Base-by-base conservation (phyloP, 805 yeast genomes). In the Grigorovia yakushimaensis region DNA sequence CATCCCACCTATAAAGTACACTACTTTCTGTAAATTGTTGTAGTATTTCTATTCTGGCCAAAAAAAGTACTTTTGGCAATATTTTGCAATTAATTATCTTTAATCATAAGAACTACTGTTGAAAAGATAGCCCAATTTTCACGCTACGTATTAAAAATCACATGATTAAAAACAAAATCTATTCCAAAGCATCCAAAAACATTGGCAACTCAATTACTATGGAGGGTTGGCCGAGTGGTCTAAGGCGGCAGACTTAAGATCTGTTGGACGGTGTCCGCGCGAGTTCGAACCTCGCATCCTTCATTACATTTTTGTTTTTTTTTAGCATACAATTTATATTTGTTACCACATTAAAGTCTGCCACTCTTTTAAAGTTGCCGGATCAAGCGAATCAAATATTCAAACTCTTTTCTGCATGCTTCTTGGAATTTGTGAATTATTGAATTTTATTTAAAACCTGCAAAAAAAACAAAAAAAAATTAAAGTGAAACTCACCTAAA, bases 171-270 rank as follows among this genome's bases (percentile, higher is more conserved):
- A n/a, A n/a, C n/a, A n/a, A n/a, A 23, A 41, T 18, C 35, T 2
- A 47, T 33, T 8, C 24, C 38, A 21, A n/a, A 39, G 36, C 23
- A n/a, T n/a, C 9, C 8, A 6, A 15, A 24, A n/a, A 41, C 22
- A 20, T 39, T 9, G 19, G n/a, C n/a, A n/a, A n/a, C n/a, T n/a
- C n/a, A n/a, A n/a, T n/a, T n/a, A n/a, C n/a, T n/a, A n/a, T 45
- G 52, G 52, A 58, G 60, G 62, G 61, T 54, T 58, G 61, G 61
- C 62, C 61, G 61, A 58, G 60, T 53, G 62, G 62, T 58, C 62
- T 58, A 58, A 58, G 62, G 62, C 62, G 62, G 54, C 59, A 54
- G 62, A 58, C 62, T 58, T 55, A 58, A 58, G 62, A 58, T 55
- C 60, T 55, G 61, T 56, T 57, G 61, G 61, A 53, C 53, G 50